phyloP scores from a whole-genome alignment of 2,329 filamentous ascomycete genomes.

The Atkinsonella hypoxylon region DNA sequence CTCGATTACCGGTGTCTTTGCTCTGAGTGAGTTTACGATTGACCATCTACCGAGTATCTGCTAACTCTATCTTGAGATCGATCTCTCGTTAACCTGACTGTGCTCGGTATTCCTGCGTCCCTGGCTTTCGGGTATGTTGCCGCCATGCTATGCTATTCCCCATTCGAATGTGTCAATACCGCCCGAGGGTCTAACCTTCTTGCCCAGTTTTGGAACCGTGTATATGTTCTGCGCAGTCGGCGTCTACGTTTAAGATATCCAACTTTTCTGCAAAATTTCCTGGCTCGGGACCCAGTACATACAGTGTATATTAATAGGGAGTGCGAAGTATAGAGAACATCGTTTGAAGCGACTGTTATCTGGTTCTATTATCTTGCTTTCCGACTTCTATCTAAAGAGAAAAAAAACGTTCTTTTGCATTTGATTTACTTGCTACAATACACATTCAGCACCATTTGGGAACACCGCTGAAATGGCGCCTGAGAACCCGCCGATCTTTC shows the following conservation, averaged over 20 bases:
- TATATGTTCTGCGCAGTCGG: constrained; percentile 99
- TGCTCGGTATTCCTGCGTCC: constrained; percentile 78
- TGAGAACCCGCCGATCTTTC: constrained; percentile 46
- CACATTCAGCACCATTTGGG: neutral
- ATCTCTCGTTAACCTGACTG: constrained; percentile 61
- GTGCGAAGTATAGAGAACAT: constrained; percentile 17
- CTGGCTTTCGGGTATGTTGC: constrained; percentile 74
- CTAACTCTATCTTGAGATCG: constrained; percentile 47
- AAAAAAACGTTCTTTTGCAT: neutral
- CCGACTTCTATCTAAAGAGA: constrained; percentile 5
- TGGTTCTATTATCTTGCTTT: constrained; percentile 10
- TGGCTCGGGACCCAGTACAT: constrained; percentile 11
- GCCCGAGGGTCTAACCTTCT: constrained; percentile 10
- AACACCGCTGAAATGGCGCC: constrained; percentile 15
- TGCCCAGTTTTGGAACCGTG: constrained; percentile 71
- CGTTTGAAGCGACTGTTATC: constrained; percentile 16
- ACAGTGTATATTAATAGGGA: constrained; percentile 26
- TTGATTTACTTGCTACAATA: constrained; percentile 2
- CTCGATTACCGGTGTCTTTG: constrained; percentile 65
- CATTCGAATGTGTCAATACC: too few species aligned
- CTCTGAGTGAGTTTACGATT: constrained; percentile 95
- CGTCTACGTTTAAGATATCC: constrained; percentile 79
- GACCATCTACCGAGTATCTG: too few species aligned
- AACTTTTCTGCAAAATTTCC: constrained; percentile 9
- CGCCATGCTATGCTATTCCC: neutral